phyloP scores from a whole-genome alignment of 352 stramenopile genomes.

The Globisporangium canariense region DNA sequence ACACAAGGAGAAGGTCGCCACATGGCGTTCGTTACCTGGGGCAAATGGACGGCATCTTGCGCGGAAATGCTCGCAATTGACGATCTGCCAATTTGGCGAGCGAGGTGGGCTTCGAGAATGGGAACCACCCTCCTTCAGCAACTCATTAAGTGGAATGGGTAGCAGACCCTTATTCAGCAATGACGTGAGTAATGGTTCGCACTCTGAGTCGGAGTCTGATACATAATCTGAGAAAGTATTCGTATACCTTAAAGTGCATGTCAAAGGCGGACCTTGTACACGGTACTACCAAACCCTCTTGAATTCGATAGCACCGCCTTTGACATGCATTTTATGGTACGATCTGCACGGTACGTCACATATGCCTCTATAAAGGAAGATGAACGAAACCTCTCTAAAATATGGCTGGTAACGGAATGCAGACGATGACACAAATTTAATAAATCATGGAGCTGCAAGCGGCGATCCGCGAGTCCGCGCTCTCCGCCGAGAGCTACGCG shows the following conservation, averaged over 20 bases:
- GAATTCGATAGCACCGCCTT: too few species aligned
- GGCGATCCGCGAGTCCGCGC: conserved; percentile 19
- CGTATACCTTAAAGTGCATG: too few species aligned
- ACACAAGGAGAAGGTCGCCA: background rate
- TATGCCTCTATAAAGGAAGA: too few species aligned
- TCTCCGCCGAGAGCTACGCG: conserved; percentile 34
- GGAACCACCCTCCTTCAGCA: background rate
- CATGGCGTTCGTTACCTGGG: conserved; percentile 33
- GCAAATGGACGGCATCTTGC: conserved; percentile 63
- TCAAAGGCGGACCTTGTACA: too few species aligned
- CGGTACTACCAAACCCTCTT: too few species aligned
- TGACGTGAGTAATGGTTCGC: background rate
- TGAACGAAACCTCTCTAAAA: too few species aligned
- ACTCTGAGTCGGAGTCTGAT: background rate
- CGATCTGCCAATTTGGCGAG: background rate
- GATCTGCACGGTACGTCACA: too few species aligned
- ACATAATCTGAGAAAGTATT: background rate
- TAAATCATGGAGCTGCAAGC: conserved; percentile 18
- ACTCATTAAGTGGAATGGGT: background rate
- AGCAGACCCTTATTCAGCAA: background rate
- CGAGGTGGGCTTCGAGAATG: background rate
- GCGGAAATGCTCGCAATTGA: conserved; percentile 1
- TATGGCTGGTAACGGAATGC: background rate
- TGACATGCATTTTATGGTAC: too few species aligned
- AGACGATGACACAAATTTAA: background rate